These are phyloP conservation scores for Coemansia sp. DNA, from an alignment of 192 early-diverging fungal species.

Conservation along the genomic window DNA sequence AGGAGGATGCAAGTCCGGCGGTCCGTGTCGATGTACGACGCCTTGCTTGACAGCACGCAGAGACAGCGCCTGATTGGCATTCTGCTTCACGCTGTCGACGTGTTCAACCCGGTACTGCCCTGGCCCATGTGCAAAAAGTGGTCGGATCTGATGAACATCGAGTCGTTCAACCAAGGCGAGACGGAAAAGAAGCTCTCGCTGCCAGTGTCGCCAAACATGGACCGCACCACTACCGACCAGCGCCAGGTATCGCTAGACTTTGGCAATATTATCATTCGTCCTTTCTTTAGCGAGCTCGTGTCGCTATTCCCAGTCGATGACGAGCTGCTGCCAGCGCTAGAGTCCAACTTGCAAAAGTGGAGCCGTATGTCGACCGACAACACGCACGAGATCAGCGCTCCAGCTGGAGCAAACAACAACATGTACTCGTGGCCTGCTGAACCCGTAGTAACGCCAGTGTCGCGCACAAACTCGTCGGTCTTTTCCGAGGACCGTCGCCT, in stretches of 20 bases:
- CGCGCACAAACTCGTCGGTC: conserved; percentile 21
- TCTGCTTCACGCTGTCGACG: conserved; percentile 86
- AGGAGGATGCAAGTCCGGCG: conserved; percentile 43
- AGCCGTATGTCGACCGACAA: conserved; percentile 41
- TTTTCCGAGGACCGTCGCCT: conserved; percentile 44
- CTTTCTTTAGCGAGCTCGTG: conserved; percentile 83
- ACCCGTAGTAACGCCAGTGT: conserved; percentile 17
- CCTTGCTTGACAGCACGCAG: conserved; percentile 57
- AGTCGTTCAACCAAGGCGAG: conserved; percentile 89
- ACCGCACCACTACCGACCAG: conserved; percentile 70
- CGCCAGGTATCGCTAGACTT: conserved; percentile 79
- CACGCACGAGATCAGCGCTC: conserved; percentile 39
- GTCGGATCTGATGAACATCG: conserved; percentile 83
- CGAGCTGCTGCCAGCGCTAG: conserved; percentile 55
- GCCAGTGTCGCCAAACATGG: conserved; percentile 89
- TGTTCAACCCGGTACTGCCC: conserved; percentile 84
- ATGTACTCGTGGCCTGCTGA: conserved; percentile 51
- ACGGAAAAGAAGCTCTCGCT: conserved; percentile 71
- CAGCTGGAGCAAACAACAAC: conserved; percentile 41
- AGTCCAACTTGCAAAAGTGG: conserved; percentile 52
- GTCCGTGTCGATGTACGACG: conserved; percentile 50
- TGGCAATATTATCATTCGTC: conserved; percentile 80
- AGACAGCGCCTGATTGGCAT: conserved; percentile 65
- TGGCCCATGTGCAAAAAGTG: conserved; percentile 84
- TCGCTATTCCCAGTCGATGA: conserved; percentile 71